phyloP scores from a whole-genome alignment of 805 yeast species.

The Brettanomyces naardenensis region DNA sequence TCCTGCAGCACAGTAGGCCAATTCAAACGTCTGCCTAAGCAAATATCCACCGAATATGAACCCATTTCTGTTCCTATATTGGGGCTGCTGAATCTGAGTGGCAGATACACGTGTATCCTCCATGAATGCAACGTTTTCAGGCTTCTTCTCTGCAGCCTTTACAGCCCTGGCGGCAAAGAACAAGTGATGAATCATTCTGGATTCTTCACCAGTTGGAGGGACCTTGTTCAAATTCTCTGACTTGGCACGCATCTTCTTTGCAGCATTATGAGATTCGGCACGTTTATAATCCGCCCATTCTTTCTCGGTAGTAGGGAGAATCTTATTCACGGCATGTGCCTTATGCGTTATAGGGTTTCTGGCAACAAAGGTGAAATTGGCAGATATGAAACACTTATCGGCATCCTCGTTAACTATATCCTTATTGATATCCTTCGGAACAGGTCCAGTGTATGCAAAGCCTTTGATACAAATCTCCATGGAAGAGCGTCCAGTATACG shows the following conservation, averaged over 20 bases:
- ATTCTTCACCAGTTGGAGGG: conserved; percentile 76
- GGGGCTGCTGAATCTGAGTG: conserved; percentile 92
- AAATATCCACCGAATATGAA: conserved; percentile 95
- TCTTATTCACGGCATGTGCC: conserved; percentile 76
- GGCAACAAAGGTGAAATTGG: conserved; percentile 93
- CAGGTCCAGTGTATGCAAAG: conserved; percentile 54
- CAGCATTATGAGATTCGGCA: conserved; percentile 85
- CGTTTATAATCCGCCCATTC: conserved; percentile 82
- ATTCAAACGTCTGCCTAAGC: conserved; percentile 85
- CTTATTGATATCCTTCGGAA: conserved; percentile 45
- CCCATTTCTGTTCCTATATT: conserved; percentile 89
- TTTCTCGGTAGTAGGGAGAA: conserved; percentile 64
- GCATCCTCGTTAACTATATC: conserved; percentile 41
- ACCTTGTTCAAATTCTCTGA: conserved; percentile 49
- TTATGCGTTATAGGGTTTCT: conserved; percentile 89
- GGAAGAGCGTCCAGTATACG: conserved; percentile 92
- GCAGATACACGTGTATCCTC: conserved; percentile 62
- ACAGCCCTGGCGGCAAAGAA: conserved; percentile 49
- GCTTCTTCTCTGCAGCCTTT: conserved; percentile 27
- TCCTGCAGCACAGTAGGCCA: conserved; percentile 90
- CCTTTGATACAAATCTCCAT: conserved; percentile 94
- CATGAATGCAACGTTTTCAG: conserved; percentile 57
- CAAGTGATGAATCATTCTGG: conserved; percentile 65
- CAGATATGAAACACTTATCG: conserved; percentile 71
- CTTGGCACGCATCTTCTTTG: conserved; percentile 72